Percentiles rank a stretch among this genome's conserved stretches.
phyloP scores from a whole-genome alignment of 208 protist genomes.

The Leishmania aethiopica region DNA sequence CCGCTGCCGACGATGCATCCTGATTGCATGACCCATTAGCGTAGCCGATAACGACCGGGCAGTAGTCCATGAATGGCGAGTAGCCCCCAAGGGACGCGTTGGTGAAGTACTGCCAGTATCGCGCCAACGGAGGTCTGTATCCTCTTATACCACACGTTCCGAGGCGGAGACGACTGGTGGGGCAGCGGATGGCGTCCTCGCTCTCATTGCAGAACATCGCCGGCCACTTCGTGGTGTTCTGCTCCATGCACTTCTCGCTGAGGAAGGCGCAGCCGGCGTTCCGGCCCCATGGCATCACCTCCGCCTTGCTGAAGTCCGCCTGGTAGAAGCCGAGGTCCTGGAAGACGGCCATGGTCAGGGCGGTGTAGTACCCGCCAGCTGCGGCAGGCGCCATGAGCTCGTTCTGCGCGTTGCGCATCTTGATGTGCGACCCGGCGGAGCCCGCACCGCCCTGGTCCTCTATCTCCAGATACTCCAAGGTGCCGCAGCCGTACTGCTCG shows the following conservation, averaged over 20 bases:
- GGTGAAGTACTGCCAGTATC: neutral
- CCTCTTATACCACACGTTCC: neutral
- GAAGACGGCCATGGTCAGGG: too few species aligned
- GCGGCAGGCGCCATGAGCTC: conserved; percentile 91
- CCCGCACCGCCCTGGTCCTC: too few species aligned
- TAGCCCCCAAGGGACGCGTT: neutral
- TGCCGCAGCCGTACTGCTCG: too few species aligned
- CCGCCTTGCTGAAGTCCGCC: too few species aligned
- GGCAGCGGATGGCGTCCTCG: neutral
- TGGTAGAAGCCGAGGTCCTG: too few species aligned
- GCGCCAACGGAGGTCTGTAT: neutral
- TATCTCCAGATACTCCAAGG: too few species aligned
- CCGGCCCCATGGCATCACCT: too few species aligned
- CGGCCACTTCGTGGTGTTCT: conserved; percentile 36
- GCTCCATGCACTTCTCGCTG: conserved; percentile 40
- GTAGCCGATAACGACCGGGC: neutral
- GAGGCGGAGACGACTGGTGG: neutral
- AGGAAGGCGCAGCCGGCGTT: too few species aligned
- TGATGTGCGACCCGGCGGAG: too few species aligned
- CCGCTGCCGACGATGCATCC: neutral
- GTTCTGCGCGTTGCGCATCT: too few species aligned
- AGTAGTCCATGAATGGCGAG: neutral
- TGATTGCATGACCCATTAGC: neutral
- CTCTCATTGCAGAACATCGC: conserved; percentile 52
- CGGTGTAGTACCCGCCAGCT: conserved; percentile 50